A percentile compares a stretch with the other conserved stretches of the same genome.
phyloP scores from a whole-genome alignment of 2,329 filamentous ascomycete genomes.

The Colletotrichum limetticola region DNA sequence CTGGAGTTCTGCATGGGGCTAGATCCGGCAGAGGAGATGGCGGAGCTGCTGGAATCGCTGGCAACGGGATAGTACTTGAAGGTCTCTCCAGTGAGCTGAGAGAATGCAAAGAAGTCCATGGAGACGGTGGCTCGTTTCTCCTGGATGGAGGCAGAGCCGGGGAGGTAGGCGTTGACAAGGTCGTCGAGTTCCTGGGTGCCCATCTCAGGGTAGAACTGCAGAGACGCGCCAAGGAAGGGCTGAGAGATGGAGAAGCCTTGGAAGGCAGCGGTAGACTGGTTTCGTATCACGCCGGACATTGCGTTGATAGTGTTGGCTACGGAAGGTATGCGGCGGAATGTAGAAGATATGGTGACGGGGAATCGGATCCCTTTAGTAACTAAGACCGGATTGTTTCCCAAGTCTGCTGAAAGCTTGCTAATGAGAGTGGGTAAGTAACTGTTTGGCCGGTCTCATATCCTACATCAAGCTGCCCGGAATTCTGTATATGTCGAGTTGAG shows the following conservation, averaged over 20 bases:
- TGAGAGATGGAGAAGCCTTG: constrained; percentile 71
- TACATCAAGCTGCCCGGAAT: not conserved
- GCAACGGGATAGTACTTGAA: constrained; percentile 71
- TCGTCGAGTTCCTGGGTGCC: constrained; percentile 70
- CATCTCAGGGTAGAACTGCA: constrained; percentile 76
- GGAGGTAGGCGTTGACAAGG: constrained; percentile 67
- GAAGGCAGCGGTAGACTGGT: constrained; percentile 46
- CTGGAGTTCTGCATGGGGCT: constrained; percentile 55
- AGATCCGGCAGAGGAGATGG: constrained; percentile 58
- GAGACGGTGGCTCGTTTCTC: constrained; percentile 69
- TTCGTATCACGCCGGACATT: constrained; percentile 50
- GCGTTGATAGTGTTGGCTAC: constrained; percentile 9
- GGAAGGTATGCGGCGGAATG: constrained; percentile 1
- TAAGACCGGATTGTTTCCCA: not conserved
- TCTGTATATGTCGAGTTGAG: not conserved
- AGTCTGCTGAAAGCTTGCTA: not conserved
- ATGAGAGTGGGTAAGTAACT: not conserved
- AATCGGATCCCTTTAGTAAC: not conserved
- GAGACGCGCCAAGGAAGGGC: constrained; percentile 63
- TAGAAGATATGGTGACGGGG: not conserved
- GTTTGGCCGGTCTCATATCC: not conserved
- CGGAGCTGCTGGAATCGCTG: constrained; percentile 46
- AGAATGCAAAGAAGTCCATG: constrained; percentile 68
- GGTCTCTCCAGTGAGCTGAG: constrained; percentile 63
- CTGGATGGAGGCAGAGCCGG: constrained; percentile 62